Base-by-base conservation (phyloP, 1,139 yeast species). In the Nakaseomyces delphensis region DNA sequence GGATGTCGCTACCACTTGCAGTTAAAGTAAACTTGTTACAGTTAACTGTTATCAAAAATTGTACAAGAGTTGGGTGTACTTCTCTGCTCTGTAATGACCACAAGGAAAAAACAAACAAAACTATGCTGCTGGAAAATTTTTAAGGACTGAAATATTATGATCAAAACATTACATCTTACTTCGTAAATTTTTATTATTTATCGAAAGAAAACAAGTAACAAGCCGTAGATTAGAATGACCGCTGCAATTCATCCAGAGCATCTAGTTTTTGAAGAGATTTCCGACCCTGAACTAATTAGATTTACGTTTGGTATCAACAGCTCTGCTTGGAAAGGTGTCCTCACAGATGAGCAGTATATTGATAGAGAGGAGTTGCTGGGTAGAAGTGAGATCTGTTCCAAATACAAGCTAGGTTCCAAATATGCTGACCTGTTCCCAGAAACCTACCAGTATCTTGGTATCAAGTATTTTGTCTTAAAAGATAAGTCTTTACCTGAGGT, bases 301-400 rank as follows among this genome's bases (percentile, higher is more conserved):
- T 69, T 63, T 55, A 76, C 83, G 27, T 74, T 69, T 43, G 25
- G 53, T 16, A 68, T 70, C 46, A 78, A 77, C 57, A 65, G 74
- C 3, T 64, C 46, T 2, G 62, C 70, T 3, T 83, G 91, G 91
- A 54, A 50, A 38, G 76, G 76, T 14, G 55, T 58, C 15, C 63
- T 77, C 35, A 60, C 73, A 0, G 44, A 52, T 2, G 70, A 73
- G 16, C 73, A 76, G 42, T 79, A 77, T 50, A 66, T 71, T 15
- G 65, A 64, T 11, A 63, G 84, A 54, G 84, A 79, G 52, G 46
- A 51, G 41, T 59, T 67, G 2, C 57, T 76, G 40, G 70, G 74
- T 0, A 57, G 62, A 41, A 57, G 71, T 16, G 66, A 61, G 38
- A 64, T 72, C 29, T 53, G 58, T 7, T 8, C 27, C 15, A 36